A percentile compares a stretch with the other conserved stretches of the same genome.
Evolutionary conservation across 352 stramenopile genomes (phyloP).

Genomic region (Phytophthora multivora): DNA sequence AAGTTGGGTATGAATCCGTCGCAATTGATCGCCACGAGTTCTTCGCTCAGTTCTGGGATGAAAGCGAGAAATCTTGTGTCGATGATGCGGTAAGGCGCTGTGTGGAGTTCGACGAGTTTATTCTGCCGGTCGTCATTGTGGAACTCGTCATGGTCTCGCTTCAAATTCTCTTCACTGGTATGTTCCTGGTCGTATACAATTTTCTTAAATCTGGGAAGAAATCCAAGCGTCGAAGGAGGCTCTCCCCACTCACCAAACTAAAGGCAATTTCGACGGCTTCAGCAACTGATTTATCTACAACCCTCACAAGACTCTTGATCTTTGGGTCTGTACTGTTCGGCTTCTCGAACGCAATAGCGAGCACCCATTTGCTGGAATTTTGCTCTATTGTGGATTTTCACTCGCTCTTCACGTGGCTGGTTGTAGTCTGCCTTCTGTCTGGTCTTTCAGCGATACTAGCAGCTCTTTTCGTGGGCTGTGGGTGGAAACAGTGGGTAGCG

Average conservation of each 20-base stretch:
- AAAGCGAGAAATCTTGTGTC: conserved; percentile 14
- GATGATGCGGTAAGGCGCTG: neutral
- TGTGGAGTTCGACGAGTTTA: conserved; percentile 9
- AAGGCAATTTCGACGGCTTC: neutral
- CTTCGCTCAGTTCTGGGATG: conserved; percentile 37
- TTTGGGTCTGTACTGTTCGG: conserved; percentile 16
- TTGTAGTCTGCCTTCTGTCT: conserved; percentile 32
- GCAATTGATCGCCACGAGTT: conserved; percentile 27
- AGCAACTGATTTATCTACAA: neutral
- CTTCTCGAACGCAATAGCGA: conserved; percentile 23
- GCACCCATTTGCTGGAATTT: conserved; percentile 29
- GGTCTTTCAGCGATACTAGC: conserved; percentile 28
- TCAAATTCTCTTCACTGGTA: conserved; percentile 22
- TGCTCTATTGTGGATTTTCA: conserved; percentile 35
- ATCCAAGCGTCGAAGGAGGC: conserved; percentile 13
- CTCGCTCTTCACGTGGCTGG: conserved; percentile 34
- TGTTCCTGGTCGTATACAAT: conserved; percentile 14
- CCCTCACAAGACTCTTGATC: conserved; percentile 10
- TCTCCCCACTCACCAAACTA: neutral
- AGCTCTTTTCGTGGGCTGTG: conserved; percentile 22
- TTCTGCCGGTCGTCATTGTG: conserved; percentile 14
- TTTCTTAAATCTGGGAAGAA: neutral
- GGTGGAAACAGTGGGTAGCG: conserved; percentile 22
- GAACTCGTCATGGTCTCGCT: conserved; percentile 15
- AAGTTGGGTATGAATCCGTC: conserved; percentile 1